Evolutionary conservation across 225 moss, liverwort and hornwort species (phyloP).

Genomic region (Physcomitrellopsis africana): DNA sequence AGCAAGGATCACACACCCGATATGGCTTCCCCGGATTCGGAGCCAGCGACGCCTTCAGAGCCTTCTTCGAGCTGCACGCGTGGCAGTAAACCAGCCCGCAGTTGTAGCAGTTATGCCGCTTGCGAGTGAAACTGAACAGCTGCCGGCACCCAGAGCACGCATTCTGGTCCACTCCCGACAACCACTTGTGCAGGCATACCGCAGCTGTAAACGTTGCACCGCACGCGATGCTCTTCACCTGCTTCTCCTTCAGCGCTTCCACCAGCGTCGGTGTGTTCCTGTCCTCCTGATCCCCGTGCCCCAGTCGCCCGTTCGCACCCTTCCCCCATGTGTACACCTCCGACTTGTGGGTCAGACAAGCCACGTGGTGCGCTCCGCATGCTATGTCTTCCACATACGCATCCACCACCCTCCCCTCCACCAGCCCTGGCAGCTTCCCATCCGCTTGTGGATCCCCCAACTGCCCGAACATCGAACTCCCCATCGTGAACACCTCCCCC

Average conservation of each 20-base stretch:
- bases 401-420: constrained; percentile 72
- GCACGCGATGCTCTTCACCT: constrained; percentile 82
- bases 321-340: constrained; percentile 92
- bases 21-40: constrained; percentile 68
- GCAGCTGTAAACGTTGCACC: constrained; percentile 78
- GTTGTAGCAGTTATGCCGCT: constrained; percentile 86
- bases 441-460: constrained; percentile 79
- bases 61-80: constrained; percentile 80
- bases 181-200: constrained; percentile 85
- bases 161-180: constrained; percentile 81
- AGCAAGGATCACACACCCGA: constrained; percentile 85
- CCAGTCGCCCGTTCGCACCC: constrained; percentile 82
- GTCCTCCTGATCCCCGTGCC: constrained; percentile 77
- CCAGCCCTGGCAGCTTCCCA: constrained; percentile 72
- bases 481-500: constrained; percentile 87
- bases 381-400: constrained; percentile 81
- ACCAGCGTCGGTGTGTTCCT: constrained; percentile 69
- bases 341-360: constrained; percentile 72
- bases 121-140: constrained; percentile 76
- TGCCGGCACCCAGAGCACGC: constrained; percentile 76
- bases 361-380: constrained; percentile 84
- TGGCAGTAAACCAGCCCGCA: constrained; percentile 81
- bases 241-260: constrained; percentile 79
- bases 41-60: constrained; percentile 73
- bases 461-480: constrained; percentile 75